Conservation (phyloP, 1,284 basidiomycete genomes). For the Apiotrichum mycotoxinovorans region DNA sequence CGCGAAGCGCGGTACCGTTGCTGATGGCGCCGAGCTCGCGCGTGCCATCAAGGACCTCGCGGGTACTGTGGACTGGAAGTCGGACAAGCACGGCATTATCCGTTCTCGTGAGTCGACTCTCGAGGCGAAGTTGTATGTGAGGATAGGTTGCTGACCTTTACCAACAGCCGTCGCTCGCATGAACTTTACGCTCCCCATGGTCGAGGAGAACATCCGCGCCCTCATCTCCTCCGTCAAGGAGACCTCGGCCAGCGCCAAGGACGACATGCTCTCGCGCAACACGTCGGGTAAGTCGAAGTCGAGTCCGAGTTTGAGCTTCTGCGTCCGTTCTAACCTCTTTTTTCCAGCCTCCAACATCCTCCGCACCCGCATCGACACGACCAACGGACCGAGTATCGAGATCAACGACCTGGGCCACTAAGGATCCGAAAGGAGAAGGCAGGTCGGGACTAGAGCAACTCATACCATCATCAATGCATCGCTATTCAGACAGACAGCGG, state of each 20-base stretch:
- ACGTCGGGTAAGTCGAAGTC: conserved; percentile 29
- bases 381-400: conserved; percentile 75
- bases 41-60: conserved; percentile 74
- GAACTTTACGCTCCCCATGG: conserved; percentile 68
- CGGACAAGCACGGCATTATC: conserved; percentile 81
- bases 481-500: background rate
- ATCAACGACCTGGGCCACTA: conserved; percentile 37
- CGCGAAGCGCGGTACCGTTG: conserved; percentile 88
- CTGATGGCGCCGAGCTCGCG: conserved; percentile 66
- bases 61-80: conserved; percentile 87
- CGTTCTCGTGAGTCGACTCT: conserved; percentile 54
- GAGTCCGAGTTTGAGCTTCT: background rate
- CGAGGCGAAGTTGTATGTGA: background rate
- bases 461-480: conserved; percentile 9
- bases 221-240: conserved; percentile 67
- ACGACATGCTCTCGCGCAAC: conserved; percentile 4
- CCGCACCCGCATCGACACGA: conserved; percentile 75
- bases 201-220: conserved; percentile 72
- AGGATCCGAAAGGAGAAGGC: background rate
- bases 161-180: conserved; percentile 55
- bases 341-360: conserved; percentile 63
- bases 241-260: conserved; percentile 22
- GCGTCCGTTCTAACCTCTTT: background rate
- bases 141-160: background rate
- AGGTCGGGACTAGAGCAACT: background rate